Evolutionary conservation across 495 filamentous ascomycete genomes (phyloP).

Genomic region (Cercophora newfieldiana): DNA sequence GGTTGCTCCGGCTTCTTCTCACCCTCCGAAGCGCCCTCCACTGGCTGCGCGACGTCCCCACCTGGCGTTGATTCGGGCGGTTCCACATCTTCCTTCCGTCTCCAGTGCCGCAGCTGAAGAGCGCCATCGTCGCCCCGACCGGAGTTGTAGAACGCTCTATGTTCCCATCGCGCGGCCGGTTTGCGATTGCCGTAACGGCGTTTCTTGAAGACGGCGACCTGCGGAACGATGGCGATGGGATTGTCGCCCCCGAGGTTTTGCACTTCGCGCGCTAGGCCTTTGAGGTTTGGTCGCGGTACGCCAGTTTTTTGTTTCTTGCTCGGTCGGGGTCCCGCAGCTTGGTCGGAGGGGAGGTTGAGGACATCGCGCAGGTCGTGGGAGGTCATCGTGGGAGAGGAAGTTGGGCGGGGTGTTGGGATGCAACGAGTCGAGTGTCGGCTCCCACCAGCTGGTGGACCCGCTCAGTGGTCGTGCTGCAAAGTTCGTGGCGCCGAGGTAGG

Average conservation of each 20-base stretch:
- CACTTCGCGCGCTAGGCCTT: constrained; percentile 58
- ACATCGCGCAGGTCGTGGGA: constrained; percentile 87
- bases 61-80: constrained; percentile 20
- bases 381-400: constrained; percentile 68
- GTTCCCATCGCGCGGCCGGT: constrained; percentile 62
- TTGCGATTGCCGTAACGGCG: constrained; percentile 54
- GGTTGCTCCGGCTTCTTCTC: constrained; percentile 31
- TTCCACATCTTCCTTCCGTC: constrained; percentile 41
- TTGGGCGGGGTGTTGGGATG: constrained; percentile 9
- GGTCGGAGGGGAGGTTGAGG: constrained; percentile 73
- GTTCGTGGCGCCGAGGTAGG: not conserved
- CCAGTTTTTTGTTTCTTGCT: constrained; percentile 76
- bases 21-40: constrained; percentile 16
- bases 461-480: not conserved
- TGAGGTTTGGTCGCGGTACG: constrained; percentile 64
- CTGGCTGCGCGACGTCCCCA: constrained; percentile 18
- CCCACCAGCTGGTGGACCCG: constrained; percentile 9
- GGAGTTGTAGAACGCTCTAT: constrained; percentile 55
- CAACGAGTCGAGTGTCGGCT: constrained; percentile 21
- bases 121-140: constrained; percentile 47
- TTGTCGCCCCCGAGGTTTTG: constrained; percentile 58
- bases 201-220: constrained; percentile 49
- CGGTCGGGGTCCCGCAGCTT: constrained; percentile 55
- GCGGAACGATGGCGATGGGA: constrained; percentile 49
- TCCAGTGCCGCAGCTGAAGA: constrained; percentile 70